A percentile compares a stretch with the other conserved stretches of the same genome.
phyloP scores from a whole-genome alignment of 2,329 filamentous ascomycete genomes.

The Fusarium nisikadoi region DNA sequence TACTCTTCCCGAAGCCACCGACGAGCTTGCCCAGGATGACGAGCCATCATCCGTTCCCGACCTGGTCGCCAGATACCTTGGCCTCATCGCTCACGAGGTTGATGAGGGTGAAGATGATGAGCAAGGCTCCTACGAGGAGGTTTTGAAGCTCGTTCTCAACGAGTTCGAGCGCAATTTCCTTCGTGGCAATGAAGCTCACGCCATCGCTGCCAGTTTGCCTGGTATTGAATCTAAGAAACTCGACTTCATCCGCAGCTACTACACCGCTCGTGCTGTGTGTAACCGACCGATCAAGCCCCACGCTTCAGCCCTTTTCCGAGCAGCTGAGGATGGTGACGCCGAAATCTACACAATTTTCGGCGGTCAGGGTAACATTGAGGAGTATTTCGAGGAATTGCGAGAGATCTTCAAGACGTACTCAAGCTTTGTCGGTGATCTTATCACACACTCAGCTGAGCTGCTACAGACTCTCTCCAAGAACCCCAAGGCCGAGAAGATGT shows the following conservation, averaged over 20 bases:
- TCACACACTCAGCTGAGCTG: constrained; percentile 83
- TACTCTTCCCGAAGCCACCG: constrained; percentile 88
- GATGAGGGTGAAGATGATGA: constrained; percentile 92
- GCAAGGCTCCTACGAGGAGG: constrained; percentile 89
- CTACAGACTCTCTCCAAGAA: constrained; percentile 87
- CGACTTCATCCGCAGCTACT: constrained; percentile 90
- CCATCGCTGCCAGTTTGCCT: constrained; percentile 83
- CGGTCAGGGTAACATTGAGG: constrained; percentile 98
- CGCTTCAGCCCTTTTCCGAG: constrained; percentile 91
- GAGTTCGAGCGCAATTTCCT: constrained; percentile 98
- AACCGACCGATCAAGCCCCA: constrained; percentile 91
- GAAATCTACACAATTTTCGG: constrained; percentile 95
- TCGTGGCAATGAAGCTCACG: constrained; percentile 95
- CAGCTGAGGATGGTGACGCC: constrained; percentile 84
- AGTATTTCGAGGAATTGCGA: constrained; percentile 98
- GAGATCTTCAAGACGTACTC: constrained; percentile 92
- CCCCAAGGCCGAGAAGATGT: constrained; percentile 91
- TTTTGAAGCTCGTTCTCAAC: constrained; percentile 90
- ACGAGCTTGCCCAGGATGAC: constrained; percentile 97
- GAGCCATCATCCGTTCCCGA: constrained; percentile 97
- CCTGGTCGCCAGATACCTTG: constrained; percentile 92
- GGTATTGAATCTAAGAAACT: constrained; percentile 95
- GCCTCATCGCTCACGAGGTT: constrained; percentile 87
- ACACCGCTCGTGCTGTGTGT: constrained; percentile 83
- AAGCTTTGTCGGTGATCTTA: constrained; percentile 87